Percentiles rank a stretch among this genome's conserved stretches.
These are phyloP conservation scores for Pestalotiopsis sp. DNA, from an alignment of 2,329 filamentous ascomycete species.

Conservation along the genomic window DNA sequence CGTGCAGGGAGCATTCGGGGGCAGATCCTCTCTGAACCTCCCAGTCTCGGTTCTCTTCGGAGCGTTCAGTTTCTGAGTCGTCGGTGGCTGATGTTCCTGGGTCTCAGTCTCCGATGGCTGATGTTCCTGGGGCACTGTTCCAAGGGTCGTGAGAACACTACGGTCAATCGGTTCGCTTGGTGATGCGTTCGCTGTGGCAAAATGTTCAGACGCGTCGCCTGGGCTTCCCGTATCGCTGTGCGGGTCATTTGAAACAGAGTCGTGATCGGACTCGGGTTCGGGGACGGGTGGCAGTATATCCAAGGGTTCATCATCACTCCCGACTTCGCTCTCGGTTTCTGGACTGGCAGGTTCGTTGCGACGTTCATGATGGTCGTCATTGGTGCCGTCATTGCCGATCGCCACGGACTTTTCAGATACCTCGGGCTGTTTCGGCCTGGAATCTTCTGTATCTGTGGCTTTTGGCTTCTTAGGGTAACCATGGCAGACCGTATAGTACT, in stretches of 20 bases:
- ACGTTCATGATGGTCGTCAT: slow-evolving; percentile 13
- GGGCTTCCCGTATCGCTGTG: slow-evolving; percentile 22
- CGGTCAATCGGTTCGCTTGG: background rate
- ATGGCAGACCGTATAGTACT: slow-evolving; percentile 88
- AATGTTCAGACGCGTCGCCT: slow-evolving; percentile 28
- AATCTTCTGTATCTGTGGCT: slow-evolving; percentile 18
- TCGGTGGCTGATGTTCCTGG: too few species aligned
- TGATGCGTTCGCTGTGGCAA: slow-evolving; percentile 5
- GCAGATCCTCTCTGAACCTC: slow-evolving; percentile 1
- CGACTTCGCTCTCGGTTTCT: slow-evolving; percentile 48
- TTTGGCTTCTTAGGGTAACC: slow-evolving; percentile 64
- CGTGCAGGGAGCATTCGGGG: background rate
- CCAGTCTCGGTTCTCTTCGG: background rate
- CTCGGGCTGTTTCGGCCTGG: background rate
- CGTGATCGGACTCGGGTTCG: slow-evolving; percentile 17
- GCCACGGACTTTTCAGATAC: slow-evolving; percentile 14
- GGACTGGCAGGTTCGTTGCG: slow-evolving; percentile 35
- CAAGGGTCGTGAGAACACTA: too few species aligned
- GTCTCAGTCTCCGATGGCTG: too few species aligned
- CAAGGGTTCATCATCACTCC: slow-evolving; percentile 32
- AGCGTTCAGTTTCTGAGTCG: background rate
- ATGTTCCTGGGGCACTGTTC: too few species aligned
- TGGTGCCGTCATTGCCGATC: slow-evolving; percentile 20
- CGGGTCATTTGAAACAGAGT: slow-evolving; percentile 14
- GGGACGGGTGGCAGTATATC: slow-evolving; percentile 13